Evolutionary conservation across 306 rosid genomes (phyloP), one percentile per base, ranked within the genome.

Genomic region (Abrus precatorius): DNA sequence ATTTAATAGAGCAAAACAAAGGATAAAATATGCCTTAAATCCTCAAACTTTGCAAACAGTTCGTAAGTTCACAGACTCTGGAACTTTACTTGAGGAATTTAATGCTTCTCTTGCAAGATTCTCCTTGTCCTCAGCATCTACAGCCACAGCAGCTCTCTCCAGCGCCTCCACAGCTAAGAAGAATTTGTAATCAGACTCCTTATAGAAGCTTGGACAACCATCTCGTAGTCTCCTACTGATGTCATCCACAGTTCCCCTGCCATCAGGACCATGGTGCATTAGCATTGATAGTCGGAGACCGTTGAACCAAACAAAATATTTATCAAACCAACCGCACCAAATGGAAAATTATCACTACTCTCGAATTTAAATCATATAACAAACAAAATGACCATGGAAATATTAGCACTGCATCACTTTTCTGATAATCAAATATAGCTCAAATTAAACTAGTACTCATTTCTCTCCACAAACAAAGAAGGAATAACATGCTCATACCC

Each of bases 191-290:
- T 95, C 99, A 74, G 99, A 92, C 89, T 95, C 99, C 89, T 95
- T 95, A 80, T 88, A 95, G 90, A 85, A 93, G 89, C 99, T 95
- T n/a, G 99, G 97, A 67, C 99, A 93, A 53, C 99, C 99, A 71
- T 95, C 98, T 76, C 99, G 88, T 81, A 93, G 70, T 85, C 90
- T 90, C 84, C 91, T 88, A 82, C 99, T 93, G 74, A 93, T 92
- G 76, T 95, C 99, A 87, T 95, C 97, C 32, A 95, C 99, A 29
- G 98, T 91, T 49, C 99, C 99, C 90, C 97, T 93, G 92, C 99
- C 98, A 84, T 95, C 99, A 74, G 93, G 91, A 80, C 97, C 12
- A 75, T 32, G 38, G 38, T 49, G 28, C 63, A 56, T 47, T 59
- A 27, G 20, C 74, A 60, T 69, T 64, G 47, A 32, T 53, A 52